phyloP scores from a whole-genome alignment of 2,329 filamentous ascomycete species.

The Teratosphaeria epicoccoides region DNA sequence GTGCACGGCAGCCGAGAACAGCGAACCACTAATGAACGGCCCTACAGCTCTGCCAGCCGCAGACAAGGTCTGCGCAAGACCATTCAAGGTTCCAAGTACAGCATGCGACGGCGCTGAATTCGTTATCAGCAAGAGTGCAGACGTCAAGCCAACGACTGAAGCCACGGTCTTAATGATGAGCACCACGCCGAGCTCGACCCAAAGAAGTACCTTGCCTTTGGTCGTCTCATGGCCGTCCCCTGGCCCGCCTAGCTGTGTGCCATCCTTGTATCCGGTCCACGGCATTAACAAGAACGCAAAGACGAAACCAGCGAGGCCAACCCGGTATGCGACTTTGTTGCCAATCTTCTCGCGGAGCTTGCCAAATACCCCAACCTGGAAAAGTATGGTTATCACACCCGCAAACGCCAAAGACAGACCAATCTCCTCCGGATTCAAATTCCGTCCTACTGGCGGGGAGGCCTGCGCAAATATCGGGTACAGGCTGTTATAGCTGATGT shows the following conservation, averaged over 20 bases:
- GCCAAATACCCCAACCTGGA: slow-evolving; percentile 79
- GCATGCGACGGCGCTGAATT: slow-evolving; percentile 82
- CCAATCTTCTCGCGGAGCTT: slow-evolving; percentile 67
- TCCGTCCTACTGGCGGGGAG: slow-evolving; percentile 62
- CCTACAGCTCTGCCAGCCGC: slow-evolving; percentile 82
- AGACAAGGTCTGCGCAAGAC: slow-evolving; percentile 84
- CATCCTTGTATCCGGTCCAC: slow-evolving; percentile 69
- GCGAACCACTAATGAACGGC: slow-evolving; percentile 73
- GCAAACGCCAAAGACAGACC: slow-evolving; percentile 77
- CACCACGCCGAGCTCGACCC: slow-evolving; percentile 67
- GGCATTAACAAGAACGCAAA: slow-evolving; percentile 80
- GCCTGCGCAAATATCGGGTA: slow-evolving; percentile 88
- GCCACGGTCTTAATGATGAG: slow-evolving; percentile 84
- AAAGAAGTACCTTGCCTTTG: slow-evolving; percentile 57
- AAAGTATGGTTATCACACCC: slow-evolving; percentile 73
- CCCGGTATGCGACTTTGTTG: slow-evolving; percentile 74
- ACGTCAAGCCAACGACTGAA: slow-evolving; percentile 79
- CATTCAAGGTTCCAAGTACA: slow-evolving; percentile 81
- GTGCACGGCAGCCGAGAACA: slow-evolving; percentile 69
- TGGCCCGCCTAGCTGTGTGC: slow-evolving; percentile 25
- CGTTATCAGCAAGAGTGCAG: slow-evolving; percentile 80
- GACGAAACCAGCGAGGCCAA: slow-evolving; percentile 68
- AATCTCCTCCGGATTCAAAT: slow-evolving; percentile 66
- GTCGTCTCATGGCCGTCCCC: slow-evolving; percentile 40
- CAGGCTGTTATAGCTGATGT: slow-evolving; percentile 89